Conservation (phyloP, 306 rosid species). For the Rosa multiflora region DNA sequence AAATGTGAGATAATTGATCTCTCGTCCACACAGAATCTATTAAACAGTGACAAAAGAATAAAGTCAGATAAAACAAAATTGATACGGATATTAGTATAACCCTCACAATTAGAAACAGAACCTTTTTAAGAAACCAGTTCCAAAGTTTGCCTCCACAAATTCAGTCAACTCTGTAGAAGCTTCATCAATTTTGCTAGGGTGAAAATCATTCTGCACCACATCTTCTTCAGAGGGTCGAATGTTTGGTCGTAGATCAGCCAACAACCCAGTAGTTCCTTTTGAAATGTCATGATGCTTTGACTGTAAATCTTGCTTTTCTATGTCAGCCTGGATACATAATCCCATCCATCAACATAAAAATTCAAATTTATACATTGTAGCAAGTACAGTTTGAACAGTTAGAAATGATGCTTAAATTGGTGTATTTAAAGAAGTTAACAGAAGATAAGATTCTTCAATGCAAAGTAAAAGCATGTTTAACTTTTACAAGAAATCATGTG, state of each 20-base stretch:
- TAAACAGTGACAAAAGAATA: slow-evolving; percentile 22
- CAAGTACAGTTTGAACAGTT: not conserved
- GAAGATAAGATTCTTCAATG: not conserved
- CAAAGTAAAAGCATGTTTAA: not conserved
- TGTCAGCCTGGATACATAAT: slow-evolving; percentile 56
- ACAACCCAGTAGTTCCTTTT: slow-evolving; percentile 30
- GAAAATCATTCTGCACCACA: slow-evolving; percentile 36
- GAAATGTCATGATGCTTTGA: slow-evolving; percentile 34
- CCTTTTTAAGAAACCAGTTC: slow-evolving; percentile 76
- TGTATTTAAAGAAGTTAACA: not conserved
- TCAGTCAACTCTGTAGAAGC: slow-evolving; percentile 49
- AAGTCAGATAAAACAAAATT: slow-evolving; percentile 12
- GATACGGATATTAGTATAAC: slow-evolving; percentile 20
- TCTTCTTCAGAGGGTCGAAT: slow-evolving; percentile 38
- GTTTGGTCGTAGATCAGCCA: slow-evolving; percentile 28
- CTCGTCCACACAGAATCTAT: slow-evolving; percentile 72
- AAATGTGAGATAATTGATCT: slow-evolving; percentile 77
- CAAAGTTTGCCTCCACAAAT: slow-evolving; percentile 38
- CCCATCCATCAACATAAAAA: slow-evolving; percentile 22
- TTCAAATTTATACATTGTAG: not conserved
- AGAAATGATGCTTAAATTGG: not conserved
- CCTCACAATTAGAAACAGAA: slow-evolving; percentile 31
- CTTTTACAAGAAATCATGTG: not conserved
- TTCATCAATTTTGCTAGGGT: slow-evolving; percentile 28
- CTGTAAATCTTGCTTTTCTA: slow-evolving; percentile 33